phyloP scores from a whole-genome alignment of 2,329 filamentous ascomycete species.

The Pseudopithomyces maydicus region DNA sequence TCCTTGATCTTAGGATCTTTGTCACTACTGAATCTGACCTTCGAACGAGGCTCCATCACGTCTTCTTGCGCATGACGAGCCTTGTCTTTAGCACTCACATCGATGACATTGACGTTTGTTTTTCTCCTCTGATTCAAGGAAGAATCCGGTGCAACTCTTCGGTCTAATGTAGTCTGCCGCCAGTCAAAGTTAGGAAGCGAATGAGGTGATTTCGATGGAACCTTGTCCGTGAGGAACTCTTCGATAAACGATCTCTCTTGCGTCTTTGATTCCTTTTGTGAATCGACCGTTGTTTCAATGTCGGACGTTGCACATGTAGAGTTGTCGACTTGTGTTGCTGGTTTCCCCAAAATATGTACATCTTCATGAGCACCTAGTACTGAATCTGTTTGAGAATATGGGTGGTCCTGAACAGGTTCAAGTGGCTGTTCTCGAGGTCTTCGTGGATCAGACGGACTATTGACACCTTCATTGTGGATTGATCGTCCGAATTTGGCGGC shows the following conservation, averaged over 20 bases:
- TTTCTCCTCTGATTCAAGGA: neutral
- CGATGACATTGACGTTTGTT: slow-evolving; percentile 4
- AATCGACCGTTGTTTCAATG: neutral
- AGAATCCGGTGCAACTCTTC: slow-evolving; percentile 3
- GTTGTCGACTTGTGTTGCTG: neutral
- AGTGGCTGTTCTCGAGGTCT: slow-evolving; percentile 19
- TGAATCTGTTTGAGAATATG: neutral
- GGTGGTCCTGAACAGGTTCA: neutral
- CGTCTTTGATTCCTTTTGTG: slow-evolving; percentile 7
- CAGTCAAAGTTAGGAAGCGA: slow-evolving; percentile 15
- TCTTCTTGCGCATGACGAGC: neutral
- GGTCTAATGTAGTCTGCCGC: slow-evolving; percentile 32
- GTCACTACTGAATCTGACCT: neutral
- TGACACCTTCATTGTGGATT: slow-evolving; percentile 22
- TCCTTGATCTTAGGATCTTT: neutral
- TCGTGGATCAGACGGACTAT: slow-evolving; percentile 40
- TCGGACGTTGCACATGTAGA: neutral
- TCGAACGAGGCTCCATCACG: neutral
- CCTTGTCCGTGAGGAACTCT: slow-evolving; percentile 24
- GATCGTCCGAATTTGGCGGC: slow-evolving; percentile 21
- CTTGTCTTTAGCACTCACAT: slow-evolving; percentile 1
- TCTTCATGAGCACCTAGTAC: neutral
- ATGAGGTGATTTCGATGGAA: neutral
- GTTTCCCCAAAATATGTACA: neutral
- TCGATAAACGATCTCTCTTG: slow-evolving; percentile 30